Base-by-base conservation (phyloP, 2,329 filamentous ascomycete species). In the Diaporthe velutina region DNA sequence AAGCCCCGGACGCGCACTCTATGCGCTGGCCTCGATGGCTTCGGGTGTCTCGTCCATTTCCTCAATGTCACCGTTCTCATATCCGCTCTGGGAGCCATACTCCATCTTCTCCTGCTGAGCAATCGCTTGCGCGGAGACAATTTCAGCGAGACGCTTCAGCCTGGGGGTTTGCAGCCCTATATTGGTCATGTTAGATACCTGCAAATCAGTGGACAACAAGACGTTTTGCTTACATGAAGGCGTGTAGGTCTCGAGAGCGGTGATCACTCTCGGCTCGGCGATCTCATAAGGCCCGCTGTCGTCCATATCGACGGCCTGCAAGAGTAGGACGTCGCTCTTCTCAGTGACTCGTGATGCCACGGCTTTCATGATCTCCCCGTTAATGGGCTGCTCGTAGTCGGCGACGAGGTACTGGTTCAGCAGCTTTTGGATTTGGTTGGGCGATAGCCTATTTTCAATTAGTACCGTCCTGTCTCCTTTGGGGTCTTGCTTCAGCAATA, bases 301-400 rank as follows among this genome's bases (percentile, higher is more conserved):
- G 81, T 99, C 97, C 96, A 99, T 98, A 83, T 99, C 97, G 75
- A 99, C 96, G 66, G 97, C 95, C 74, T 96, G 94, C 61, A 99
- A 89, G 74, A 99, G 91, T 70, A 99, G 89, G 4, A 98, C 96
- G 80, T 98, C 97, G 80, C 95, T 97, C 92, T 99, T 99, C 87
- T 99, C 97, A 2, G 96, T 98, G 61, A 99, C 97, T 71, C 96
- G 91, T 52, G 95, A 98, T 10, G 97, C 97, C 71, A 99, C 97
- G 10, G 97, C 97, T 87, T 99, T 99, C 97, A 99, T 99, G 82
- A 99, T 99, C 84, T 99, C 97, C 82, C 96, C 97, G 81, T 99
- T 98, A 85, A 99, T 99, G 50, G 97, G 97, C 85, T 98, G 97
- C 85, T 99, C 97, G 84, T 99, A 99, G 85, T 99, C 97, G 75